Evolutionary conservation across 495 filamentous ascomycete species (phyloP), one percentile per base, ranked within the genome.

Genomic region (Glonium stellatum): DNA sequence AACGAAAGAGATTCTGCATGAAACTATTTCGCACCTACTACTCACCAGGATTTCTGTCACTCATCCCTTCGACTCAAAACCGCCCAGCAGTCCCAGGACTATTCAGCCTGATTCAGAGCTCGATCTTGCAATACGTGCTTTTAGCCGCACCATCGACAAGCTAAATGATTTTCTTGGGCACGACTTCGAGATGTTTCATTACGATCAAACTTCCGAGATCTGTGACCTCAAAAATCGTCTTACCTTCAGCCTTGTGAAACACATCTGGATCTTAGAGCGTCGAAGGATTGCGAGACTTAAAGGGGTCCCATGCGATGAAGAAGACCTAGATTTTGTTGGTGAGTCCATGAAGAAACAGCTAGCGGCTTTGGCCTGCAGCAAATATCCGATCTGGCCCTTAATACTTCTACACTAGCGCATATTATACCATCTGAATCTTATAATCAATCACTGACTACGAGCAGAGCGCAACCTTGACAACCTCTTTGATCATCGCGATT

Each of bases 1-100:
- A 23, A 41, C 58, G 6, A 67, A 67, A 31, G 64, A 67, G 21
- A 63, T 67, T 18, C 57, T 67, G 2, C 19, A 60, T 10, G 60
- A 67, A 50, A 67, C 60, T 8, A 13, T 59, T 13, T 63, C 64
- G 0, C 53, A 62, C 36, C 18, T 41, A 6, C 27, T 63, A 9
- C 41, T 67, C 15, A 21, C 56, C 3, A 48, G 52, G 0, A 63
- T 67, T 13, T 62, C 64, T 5, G 56, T 63, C 9, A 44, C 18
- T 11, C 59, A 66, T 44, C 64, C 57, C 0, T 67, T 60, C 27
- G 60, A 60, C 31, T 37, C 23, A 21, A n/a, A 12, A 25, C 1
- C 19, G 0, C 48, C 21, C 11, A 51, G 13, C 19, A 18, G 15
- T 4, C 9, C 52, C 12, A 59, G 49, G 44, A 42, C 27, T 23